Percentiles rank a stretch among this genome's conserved stretches.
These are phyloP conservation scores for Ehretia macrophylla DNA, from an alignment of 257 asterid genomes.

Conservation along the genomic window DNA sequence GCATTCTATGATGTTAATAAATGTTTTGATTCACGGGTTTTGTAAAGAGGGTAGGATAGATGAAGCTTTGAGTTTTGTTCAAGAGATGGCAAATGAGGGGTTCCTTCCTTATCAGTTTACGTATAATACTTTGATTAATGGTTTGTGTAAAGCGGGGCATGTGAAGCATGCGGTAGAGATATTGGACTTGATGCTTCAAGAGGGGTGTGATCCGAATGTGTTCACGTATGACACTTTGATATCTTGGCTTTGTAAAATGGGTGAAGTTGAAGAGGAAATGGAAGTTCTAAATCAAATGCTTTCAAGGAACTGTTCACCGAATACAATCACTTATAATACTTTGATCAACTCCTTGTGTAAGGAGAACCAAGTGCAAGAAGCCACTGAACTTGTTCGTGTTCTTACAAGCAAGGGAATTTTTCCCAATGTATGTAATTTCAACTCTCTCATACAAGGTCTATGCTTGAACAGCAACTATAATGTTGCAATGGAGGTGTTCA, in stretches of 20 bases:
- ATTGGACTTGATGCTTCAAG: too few species aligned
- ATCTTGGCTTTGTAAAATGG: conserved; percentile 76
- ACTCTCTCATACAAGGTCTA: conserved; percentile 75
- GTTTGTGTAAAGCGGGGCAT: too few species aligned
- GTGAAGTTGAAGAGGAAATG: conserved; percentile 63
- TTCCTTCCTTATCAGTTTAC: too few species aligned
- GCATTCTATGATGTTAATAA: too few species aligned
- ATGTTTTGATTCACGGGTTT: too few species aligned
- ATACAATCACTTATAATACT: conserved; percentile 67
- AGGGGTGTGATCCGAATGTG: too few species aligned
- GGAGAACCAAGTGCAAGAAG: conserved; percentile 73
- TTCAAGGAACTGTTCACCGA: conserved; percentile 60
- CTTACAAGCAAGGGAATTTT: conserved; percentile 57
- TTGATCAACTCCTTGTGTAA: conserved; percentile 72
- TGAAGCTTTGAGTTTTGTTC: conserved; percentile 63
- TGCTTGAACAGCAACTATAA: conserved; percentile 32
- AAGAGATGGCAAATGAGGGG: conserved; percentile 78
- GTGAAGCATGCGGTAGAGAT: too few species aligned
- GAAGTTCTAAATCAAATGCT: conserved; percentile 75
- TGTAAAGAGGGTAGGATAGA: too few species aligned
- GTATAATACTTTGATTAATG: too few species aligned
- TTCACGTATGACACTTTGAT: conserved; percentile 67
- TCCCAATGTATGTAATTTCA: conserved; percentile 74
- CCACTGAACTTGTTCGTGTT: conserved; percentile 58
- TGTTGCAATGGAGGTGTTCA: conserved; percentile 3